These are phyloP conservation scores for Leptodermis oblonga DNA, from an alignment of 257 asterid genomes.

Conservation along the genomic window DNA sequence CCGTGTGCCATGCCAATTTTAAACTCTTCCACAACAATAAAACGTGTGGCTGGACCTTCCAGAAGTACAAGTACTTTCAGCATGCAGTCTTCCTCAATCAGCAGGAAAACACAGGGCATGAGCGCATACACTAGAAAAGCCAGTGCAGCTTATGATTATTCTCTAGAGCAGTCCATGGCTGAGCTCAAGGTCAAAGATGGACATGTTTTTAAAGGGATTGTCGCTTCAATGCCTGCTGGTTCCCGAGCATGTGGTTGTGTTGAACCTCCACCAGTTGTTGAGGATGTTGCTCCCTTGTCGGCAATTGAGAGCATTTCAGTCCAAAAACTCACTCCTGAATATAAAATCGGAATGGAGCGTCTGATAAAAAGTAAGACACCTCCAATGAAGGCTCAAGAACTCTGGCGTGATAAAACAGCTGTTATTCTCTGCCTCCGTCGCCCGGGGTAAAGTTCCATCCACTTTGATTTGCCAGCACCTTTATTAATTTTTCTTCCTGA, in stretches of 20 bases:
- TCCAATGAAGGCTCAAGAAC: conserved; percentile 66
- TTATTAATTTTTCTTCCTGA: background rate
- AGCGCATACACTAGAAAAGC: conserved; percentile 31
- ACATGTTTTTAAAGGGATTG: conserved; percentile 61
- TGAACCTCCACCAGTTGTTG: conserved; percentile 56
- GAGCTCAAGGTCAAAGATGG: conserved; percentile 66
- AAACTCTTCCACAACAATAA: conserved; percentile 35
- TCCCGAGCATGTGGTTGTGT: conserved; percentile 74
- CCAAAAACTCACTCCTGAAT: conserved; percentile 67
- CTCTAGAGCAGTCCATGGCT: conserved; percentile 58
- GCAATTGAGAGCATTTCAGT: conserved; percentile 52
- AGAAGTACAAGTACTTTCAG: conserved; percentile 41
- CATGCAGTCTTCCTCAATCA: conserved; percentile 30
- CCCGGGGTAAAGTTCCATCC: conserved; percentile 55
- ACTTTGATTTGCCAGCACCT: background rate
- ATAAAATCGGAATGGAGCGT: conserved; percentile 63
- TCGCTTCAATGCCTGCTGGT: conserved; percentile 70
- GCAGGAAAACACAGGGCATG: conserved; percentile 29
- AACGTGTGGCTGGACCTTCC: conserved; percentile 25
- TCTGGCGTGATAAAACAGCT: conserved; percentile 74
- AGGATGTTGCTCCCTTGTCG: conserved; percentile 67
- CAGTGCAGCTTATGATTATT: conserved; percentile 23
- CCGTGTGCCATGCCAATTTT: conserved; percentile 34
- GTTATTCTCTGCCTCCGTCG: conserved; percentile 78
- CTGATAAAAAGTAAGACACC: conserved; percentile 63